Evolutionary conservation across 2,329 filamentous ascomycete species (phyloP).

Genomic region (Aureobasidium uvarum): DNA sequence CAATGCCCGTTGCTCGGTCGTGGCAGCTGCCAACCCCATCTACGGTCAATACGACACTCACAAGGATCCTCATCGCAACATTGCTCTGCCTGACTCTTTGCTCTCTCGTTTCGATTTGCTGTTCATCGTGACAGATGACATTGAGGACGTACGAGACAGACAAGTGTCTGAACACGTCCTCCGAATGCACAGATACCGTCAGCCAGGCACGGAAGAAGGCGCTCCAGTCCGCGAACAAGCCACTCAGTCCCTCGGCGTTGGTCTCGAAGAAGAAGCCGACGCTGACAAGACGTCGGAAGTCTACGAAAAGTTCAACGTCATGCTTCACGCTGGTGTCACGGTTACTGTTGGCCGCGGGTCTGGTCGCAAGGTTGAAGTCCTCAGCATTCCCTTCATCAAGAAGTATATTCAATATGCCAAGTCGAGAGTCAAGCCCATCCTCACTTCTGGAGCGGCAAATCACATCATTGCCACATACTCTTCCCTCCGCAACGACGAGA

Average conservation of each 20-base stretch:
- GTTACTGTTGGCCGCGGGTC: constrained; percentile 70
- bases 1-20: constrained; percentile 93
- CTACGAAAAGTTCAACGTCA: constrained; percentile 93
- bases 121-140: constrained; percentile 97
- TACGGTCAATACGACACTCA: constrained; percentile 98
- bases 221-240: constrained; percentile 87
- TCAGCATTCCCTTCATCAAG: constrained; percentile 98
- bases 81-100: constrained; percentile 91
- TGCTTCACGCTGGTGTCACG: constrained; percentile 90
- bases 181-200: constrained; percentile 93
- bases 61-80: constrained; percentile 98
- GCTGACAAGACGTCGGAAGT: constrained; percentile 80
- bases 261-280: constrained; percentile 71
- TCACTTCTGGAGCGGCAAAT: constrained; percentile 88
- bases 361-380: constrained; percentile 75
- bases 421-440: constrained; percentile 78
- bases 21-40: constrained; percentile 95
- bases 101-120: constrained; percentile 97
- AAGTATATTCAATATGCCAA: constrained; percentile 99
- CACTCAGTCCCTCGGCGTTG: constrained; percentile 81
- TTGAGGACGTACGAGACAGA: constrained; percentile 87
- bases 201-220: constrained; percentile 89
- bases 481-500: constrained; percentile 88
- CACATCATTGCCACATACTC: constrained; percentile 91
- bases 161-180: constrained; percentile 94